Evolutionary conservation across 192 early-diverging fungal genomes (phyloP), one percentile per base, ranked within the genome.

Genomic region (Coemansia sp.): DNA sequence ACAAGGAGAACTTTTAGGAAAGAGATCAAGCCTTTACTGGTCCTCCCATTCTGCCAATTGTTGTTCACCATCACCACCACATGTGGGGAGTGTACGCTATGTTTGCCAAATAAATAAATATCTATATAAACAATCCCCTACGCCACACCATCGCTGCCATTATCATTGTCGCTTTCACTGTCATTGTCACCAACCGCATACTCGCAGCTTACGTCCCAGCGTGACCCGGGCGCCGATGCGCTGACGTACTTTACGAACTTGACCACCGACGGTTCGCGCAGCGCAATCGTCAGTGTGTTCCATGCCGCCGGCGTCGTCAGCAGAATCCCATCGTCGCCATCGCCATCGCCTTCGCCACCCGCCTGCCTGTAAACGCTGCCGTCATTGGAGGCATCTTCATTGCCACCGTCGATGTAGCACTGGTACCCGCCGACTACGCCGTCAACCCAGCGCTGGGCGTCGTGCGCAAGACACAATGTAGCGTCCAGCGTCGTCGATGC

Each of bases 181-280:
- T 69, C 55, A 15, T 48, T 32, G 21, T 40, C 40, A 8, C 5
- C 41, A 13, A 62, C 37, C 42, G 15, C 22, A 21, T 63, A 72
- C 41, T 61, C 66, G 66, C 76, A 88, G 12, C 87, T 85, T n/a
- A 92, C 82, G 64, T 94, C 93, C 93, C 93, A 94, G 63, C 93
- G 81, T 26, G 84, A 86, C 45, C 86, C 87, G 6, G 89, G 90
- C 15, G 91, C 88, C 52, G 74, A 55, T 26, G 89, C 89, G 63
- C 87, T 86, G n/a, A 94, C 91, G 70, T 94, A 94, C 78, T 93
- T 93, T 49, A 92, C 82, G 74, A 94, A 94, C 47, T 84, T 73
- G 79, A 93, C 88, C 16, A 93, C 83, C n/a, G 85, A 86, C n/a
- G 87, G 87, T 57, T 92, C 91, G 45, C 91, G 69, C 76, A 94